Percentiles rank a stretch among this genome's conserved stretches.
Evolutionary conservation across 768 basidiomycete species (phyloP).

Genomic region (Russula brevipes): DNA sequence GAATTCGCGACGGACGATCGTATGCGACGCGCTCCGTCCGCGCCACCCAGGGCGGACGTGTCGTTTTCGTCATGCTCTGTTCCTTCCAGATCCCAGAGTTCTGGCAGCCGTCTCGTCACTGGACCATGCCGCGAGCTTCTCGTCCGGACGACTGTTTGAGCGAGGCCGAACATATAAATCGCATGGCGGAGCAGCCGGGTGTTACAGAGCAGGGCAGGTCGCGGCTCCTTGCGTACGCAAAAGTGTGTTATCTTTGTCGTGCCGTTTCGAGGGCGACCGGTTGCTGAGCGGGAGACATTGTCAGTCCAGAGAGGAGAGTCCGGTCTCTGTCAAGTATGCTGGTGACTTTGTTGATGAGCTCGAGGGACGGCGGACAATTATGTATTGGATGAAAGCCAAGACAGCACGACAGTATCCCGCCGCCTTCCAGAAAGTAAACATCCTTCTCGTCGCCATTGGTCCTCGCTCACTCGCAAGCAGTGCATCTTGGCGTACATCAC

Average conservation of each 20-base stretch:
- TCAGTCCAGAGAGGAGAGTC: constrained; percentile 64
- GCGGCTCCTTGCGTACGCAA: constrained; percentile 30
- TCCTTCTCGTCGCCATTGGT: background rate
- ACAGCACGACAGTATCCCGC: constrained; percentile 60
- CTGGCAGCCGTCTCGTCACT: constrained; percentile 65
- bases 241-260: constrained; percentile 22
- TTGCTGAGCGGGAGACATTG: background rate
- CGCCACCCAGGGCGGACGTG: constrained; percentile 44
- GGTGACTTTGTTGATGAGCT: constrained; percentile 40
- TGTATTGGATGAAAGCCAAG: constrained; percentile 80
- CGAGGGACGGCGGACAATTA: constrained; percentile 44
- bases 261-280: background rate
- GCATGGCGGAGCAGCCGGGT: constrained; percentile 34
- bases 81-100: constrained; percentile 80
- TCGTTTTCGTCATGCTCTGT: constrained; percentile 63
- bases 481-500: constrained; percentile 78
- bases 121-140: constrained; percentile 57
- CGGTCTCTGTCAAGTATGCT: constrained; percentile 60
- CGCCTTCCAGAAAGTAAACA: constrained; percentile 67
- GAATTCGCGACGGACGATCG: constrained; percentile 66
- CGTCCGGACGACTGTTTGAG: constrained; percentile 46
- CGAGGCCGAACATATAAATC: constrained; percentile 28
- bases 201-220: constrained; percentile 35
- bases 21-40: constrained; percentile 56
- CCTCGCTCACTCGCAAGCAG: constrained; percentile 33